Evolutionary conservation across 495 filamentous ascomycete species (phyloP).

Genomic region (Aspergillus wentii): DNA sequence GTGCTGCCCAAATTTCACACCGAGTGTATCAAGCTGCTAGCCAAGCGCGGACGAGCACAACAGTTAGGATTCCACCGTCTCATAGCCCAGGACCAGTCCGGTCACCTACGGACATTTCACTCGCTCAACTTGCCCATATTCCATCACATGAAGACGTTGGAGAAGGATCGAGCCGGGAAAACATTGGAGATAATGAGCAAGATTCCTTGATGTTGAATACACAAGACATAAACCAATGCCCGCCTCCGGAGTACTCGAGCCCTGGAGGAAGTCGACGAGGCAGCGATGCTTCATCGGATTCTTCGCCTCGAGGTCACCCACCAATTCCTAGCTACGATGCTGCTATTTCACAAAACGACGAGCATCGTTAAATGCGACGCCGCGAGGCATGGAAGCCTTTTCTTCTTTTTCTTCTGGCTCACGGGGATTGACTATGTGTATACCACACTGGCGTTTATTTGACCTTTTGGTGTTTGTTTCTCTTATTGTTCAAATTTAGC

Average conservation of each 20-base stretch:
- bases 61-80: conserved; percentile 61
- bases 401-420: conserved; percentile 1
- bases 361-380: conserved; percentile 3
- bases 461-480: conserved; percentile 7
- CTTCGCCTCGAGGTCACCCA: conserved; percentile 35
- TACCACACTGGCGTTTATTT: conserved; percentile 6
- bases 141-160: conserved; percentile 68
- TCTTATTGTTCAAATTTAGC: conserved; percentile 23
- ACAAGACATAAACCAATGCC: conserved; percentile 32
- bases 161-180: conserved; percentile 65
- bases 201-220: conserved; percentile 29
- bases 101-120: conserved; percentile 93
- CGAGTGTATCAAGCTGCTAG: conserved; percentile 46
- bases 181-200: conserved; percentile 24
- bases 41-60: conserved; percentile 41
- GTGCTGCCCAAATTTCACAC: conserved; percentile 51
- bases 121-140: conserved; percentile 70
- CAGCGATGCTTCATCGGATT: conserved; percentile 38
- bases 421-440: conserved; percentile 6
- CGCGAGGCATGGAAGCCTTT: too few relatives aligned
- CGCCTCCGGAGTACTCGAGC: conserved; percentile 71
- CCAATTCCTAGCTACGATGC: conserved; percentile 62
- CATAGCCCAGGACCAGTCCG: conserved; percentile 85
- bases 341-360: conserved; percentile 34
- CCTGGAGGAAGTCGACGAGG: conserved; percentile 55